These are phyloP conservation scores for Penicillium freii DNA, from an alignment of 2,329 filamentous ascomycete genomes.

Conservation along the genomic window DNA sequence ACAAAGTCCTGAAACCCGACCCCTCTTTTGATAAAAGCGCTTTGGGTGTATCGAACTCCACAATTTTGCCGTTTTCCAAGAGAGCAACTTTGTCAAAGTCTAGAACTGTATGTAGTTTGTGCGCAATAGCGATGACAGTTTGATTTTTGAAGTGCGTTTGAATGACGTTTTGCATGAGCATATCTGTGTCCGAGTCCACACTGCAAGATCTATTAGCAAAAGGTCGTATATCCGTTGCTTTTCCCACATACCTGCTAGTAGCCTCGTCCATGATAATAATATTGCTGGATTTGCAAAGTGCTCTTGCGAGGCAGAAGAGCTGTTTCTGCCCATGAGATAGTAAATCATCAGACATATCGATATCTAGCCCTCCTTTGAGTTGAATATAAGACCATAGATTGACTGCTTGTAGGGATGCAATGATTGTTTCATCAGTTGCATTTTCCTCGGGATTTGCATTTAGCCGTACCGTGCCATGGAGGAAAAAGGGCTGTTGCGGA, in stretches of 20 bases:
- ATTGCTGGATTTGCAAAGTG: conserved; percentile 45
- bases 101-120: conserved; percentile 45
- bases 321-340: conserved; percentile 56
- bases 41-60: conserved; percentile 25
- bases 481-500: conserved; percentile 31
- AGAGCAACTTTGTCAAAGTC: conserved; percentile 31
- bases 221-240: neutral
- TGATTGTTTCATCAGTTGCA: conserved; percentile 22
- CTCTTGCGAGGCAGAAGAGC: conserved; percentile 58
- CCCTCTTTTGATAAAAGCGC: conserved; percentile 16
- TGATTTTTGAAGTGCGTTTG: conserved; percentile 49
- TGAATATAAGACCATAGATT: conserved; percentile 30
- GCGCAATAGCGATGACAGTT: conserved; percentile 57
- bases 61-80: conserved; percentile 25
- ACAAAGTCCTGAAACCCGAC: conserved; percentile 21
- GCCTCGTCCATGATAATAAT: conserved; percentile 28
- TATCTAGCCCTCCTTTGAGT: conserved; percentile 30
- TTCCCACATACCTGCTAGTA: conserved; percentile 20
- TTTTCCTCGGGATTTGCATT: conserved; percentile 16
- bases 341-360: conserved; percentile 38
- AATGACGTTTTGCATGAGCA: conserved; percentile 53
- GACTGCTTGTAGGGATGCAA: conserved; percentile 25
- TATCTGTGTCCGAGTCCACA: conserved; percentile 56
- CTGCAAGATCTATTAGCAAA: conserved; percentile 26
- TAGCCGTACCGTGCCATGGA: conserved; percentile 23